A percentile compares a stretch with the other conserved stretches of the same genome.
Evolutionary conservation across 163 green algal genomes (phyloP).

Genomic region (Chlorella variabilis): DNA sequence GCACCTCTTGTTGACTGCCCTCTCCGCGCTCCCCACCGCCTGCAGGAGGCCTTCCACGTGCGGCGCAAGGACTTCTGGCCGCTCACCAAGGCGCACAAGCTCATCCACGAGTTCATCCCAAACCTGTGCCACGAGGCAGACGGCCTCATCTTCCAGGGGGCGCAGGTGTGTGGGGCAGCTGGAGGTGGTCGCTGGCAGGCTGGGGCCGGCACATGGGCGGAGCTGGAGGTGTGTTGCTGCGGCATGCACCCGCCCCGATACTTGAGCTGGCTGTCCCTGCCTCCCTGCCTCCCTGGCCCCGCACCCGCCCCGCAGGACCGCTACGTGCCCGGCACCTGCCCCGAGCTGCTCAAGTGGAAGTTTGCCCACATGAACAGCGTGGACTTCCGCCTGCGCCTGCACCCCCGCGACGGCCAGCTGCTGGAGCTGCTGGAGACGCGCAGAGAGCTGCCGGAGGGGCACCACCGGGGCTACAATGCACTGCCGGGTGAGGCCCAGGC

Average conservation of each 20-base stretch:
- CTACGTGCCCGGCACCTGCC: constrained; percentile 86
- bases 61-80: constrained; percentile 93
- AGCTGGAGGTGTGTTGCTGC: neutral
- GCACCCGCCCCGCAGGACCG: constrained; percentile 56
- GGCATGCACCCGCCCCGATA: neutral
- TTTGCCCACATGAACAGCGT: constrained; percentile 96
- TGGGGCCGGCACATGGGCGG: neutral
- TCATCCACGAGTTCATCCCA: constrained; percentile 86
- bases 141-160: constrained; percentile 93
- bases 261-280: too few species aligned
- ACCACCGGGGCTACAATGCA: constrained; percentile 15
- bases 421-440: constrained; percentile 53
- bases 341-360: constrained; percentile 98
- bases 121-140: constrained; percentile 91
- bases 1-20: too few species aligned
- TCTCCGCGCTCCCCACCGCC: constrained; percentile 52
- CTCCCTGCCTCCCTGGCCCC: too few species aligned
- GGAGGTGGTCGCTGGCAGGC: neutral
- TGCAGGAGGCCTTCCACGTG: constrained; percentile 82
- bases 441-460: neutral
- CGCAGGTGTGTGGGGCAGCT: constrained; percentile 26
- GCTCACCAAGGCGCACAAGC: constrained; percentile 62
- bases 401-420: neutral
- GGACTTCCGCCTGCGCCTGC: constrained; percentile 84
- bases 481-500: constrained; percentile 6